Base-by-base conservation (phyloP, 2,329 filamentous ascomycete species). In the Ilyonectria robusta region DNA sequence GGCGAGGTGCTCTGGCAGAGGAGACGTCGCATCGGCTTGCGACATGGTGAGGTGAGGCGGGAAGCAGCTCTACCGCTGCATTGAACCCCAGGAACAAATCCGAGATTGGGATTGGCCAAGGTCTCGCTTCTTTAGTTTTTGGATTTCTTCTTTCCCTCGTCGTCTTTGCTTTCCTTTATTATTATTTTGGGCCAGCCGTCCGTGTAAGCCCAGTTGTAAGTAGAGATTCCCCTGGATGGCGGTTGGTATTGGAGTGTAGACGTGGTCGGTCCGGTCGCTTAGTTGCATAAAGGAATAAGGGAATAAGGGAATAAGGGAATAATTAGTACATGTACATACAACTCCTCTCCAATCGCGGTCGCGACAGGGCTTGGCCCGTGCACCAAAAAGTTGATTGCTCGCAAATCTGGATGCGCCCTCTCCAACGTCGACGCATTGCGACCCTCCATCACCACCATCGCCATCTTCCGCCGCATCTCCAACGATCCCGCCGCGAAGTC, bases 341-440 rank as follows among this genome's bases (percentile, higher is more conserved):
- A 15, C 13, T 35, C 35, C 26, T 31, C 23, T 47, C 21, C 42
- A 53, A 40, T 47, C 40, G 58, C 50, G 51, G 31, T 26, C 64
- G 62, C 59, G 59, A 70, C 54, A n/a, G 13, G 13, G 15, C 7
- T 21, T 68, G 73, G 68, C 57, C 72, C 68, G 74, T 74, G 70
- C 73, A 50, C 58, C 67, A 69, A 74, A 77, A 77, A 73, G 68
- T 73, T 70, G 47, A 63, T 65, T 60, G 57, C 55, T 53, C 53
- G 53, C 59, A 69, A 69, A 62, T 55, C 64, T 69, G 47, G 46
- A 19, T 51, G 48, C 50, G 21, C 42, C 23, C 33, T 53, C 62
- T 35, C 64, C 44, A 70, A 65, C 31, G 57, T 65, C 62, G 48
- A 69, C 47, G 51, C 62, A 56, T 57, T 35, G 54, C 66, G 59